phyloP scores from a whole-genome alignment of 768 basidiomycete species.

The Suillus cothurnatus region DNA sequence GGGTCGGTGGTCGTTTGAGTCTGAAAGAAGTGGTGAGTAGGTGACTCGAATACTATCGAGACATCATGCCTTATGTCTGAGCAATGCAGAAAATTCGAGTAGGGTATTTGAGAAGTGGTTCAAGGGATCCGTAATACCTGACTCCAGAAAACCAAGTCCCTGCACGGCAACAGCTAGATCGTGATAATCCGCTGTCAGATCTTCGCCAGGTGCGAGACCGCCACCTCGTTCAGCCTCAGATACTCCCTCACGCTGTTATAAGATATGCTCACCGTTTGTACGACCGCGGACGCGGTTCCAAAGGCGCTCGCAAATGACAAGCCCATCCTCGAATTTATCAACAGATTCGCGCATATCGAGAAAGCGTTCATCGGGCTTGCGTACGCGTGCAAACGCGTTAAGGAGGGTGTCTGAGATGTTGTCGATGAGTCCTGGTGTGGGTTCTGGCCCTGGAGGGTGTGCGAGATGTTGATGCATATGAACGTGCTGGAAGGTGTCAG shows the following conservation, averaged over 20 bases:
- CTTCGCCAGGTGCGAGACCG: conserved; percentile 81
- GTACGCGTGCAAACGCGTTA: conserved; percentile 93
- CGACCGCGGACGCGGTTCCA: conserved; percentile 78
- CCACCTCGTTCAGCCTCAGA: conserved; percentile 89
- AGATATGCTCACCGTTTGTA: conserved; percentile 75
- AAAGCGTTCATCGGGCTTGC: conserved; percentile 97
- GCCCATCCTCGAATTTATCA: conserved; percentile 97
- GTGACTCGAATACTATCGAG: background rate
- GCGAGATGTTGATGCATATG: conserved; percentile 97
- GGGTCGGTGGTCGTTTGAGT: conserved; percentile 92
- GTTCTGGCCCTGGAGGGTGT: conserved; percentile 86
- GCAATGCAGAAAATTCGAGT: conserved; percentile 88
- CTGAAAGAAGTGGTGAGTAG: conserved; percentile 38
- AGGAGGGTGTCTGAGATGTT: conserved; percentile 94
- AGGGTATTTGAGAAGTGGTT: conserved; percentile 97
- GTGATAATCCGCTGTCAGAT: conserved; percentile 96
- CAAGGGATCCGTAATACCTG: conserved; percentile 96
- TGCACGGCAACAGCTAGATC: conserved; percentile 96
- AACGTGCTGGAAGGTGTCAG: conserved; percentile 64
- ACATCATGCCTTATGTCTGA: conserved; percentile 74
- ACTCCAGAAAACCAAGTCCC: conserved; percentile 96
- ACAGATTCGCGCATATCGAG: conserved; percentile 88
- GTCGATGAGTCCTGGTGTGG: conserved; percentile 82
- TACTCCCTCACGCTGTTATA: conserved; percentile 36
- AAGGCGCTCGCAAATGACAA: conserved; percentile 76